Evolutionary conservation across 208 protist genomes (phyloP), one percentile per base, ranked within the genome.

Genomic region (Wallacemonas sp.): DNA sequence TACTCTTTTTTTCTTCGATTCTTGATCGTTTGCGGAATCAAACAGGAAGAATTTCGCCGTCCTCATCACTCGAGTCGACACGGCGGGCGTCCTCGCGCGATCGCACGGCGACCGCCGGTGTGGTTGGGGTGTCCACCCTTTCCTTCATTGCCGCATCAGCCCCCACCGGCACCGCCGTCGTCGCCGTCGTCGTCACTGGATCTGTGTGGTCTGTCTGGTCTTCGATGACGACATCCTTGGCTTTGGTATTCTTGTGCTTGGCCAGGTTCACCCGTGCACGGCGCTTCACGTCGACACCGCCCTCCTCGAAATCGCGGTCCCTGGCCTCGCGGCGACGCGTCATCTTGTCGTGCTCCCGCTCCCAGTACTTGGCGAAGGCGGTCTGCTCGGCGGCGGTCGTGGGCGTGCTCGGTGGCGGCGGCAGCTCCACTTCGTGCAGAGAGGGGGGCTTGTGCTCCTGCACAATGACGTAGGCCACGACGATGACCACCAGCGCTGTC

Each of bases 361-460:
- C 42, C 72, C 72, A 78, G 67, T 78, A 73, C 48, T 31, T 18
- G 22, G 63, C 26, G 32, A 72, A 78, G 10, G 65, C 62, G 28
- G 52, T 42, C 38, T 54, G 48, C 57, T 78, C 72, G 0, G 61
- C 62, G 29, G 22, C 48, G 10, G 72, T 78, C 8, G 72, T 54
- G 0, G 72, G 72, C 20, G 72, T 78, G 63, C 71, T 78, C 3
- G 72, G 72, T 25, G 72, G 72, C 18, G 72, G 66, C 29, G 72
- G 66, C 7, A 68, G 72, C n/a, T 63, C 49, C 25, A 28, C 61
- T 28, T 70, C 63, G 50, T 76, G 65, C 29, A 59, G 4, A 3
- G 52, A 59, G 4, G 57, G 68, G 31, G 44, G 23, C 49, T 69
- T 52, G 44, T 72, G 48, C 66, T 62, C 57, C 44, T 57, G 11